These are phyloP conservation scores for Torulaspora delbrueckii DNA, from an alignment of 805 yeast species.

Conservation along the genomic window DNA sequence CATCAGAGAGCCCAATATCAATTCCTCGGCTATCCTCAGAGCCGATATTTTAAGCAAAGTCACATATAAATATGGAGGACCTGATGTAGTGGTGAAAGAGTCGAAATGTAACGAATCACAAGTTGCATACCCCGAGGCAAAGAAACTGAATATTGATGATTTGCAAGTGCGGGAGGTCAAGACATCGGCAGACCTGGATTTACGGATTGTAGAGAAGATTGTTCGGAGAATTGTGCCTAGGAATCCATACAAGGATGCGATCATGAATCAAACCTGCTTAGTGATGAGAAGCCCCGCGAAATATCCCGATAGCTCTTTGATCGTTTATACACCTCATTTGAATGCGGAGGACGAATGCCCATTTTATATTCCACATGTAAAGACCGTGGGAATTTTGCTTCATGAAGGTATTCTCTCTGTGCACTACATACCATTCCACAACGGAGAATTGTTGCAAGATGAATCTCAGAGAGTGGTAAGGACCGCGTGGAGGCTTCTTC, in stretches of 20 bases:
- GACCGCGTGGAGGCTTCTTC: constrained; percentile 73
- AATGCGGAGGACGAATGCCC: constrained; percentile 58
- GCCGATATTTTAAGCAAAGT: constrained; percentile 70
- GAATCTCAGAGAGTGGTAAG: constrained; percentile 60
- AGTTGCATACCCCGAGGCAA: constrained; percentile 23
- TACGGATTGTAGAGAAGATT: constrained; percentile 43
- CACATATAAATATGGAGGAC: constrained; percentile 35
- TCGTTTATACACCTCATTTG: constrained; percentile 78
- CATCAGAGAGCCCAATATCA: constrained; percentile 79
- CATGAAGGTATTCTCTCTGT: constrained; percentile 50
- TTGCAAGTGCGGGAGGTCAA: constrained; percentile 36
- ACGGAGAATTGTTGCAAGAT: constrained; percentile 34
- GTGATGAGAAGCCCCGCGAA: constrained; percentile 34
- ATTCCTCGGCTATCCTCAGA: constrained; percentile 83
- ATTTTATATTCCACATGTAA: constrained; percentile 82
- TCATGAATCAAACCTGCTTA: constrained; percentile 80
- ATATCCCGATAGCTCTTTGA: constrained; percentile 42
- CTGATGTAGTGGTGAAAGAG: constrained; percentile 6
- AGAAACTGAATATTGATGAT: constrained; percentile 39
- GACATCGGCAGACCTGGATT: constrained; percentile 23
- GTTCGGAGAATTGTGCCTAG: constrained; percentile 90
- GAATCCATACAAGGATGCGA: constrained; percentile 78
- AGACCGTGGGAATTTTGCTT: constrained; percentile 67
- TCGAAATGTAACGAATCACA: constrained; percentile 11
- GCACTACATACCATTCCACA: constrained; percentile 64